Conservation (phyloP, 148 eudicot species). For the Fagopyrum esculentum region DNA sequence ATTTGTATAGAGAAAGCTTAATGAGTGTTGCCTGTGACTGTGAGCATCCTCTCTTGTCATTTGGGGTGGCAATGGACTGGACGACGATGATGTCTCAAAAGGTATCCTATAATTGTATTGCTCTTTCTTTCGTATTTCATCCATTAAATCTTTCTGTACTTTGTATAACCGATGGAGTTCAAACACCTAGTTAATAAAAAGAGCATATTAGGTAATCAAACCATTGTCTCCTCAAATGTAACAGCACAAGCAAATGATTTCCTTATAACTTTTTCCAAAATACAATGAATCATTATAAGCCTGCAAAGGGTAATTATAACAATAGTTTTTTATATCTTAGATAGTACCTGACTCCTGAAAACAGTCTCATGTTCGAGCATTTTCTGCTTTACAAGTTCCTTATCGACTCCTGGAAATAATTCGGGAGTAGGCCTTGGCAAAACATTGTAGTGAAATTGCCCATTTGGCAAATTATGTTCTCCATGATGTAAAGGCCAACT, state of each 20-base stretch:
- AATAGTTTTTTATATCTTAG: no score
- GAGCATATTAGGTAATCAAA: not conserved
- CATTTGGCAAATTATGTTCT: constrained; percentile 42
- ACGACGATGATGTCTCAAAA: constrained; percentile 57
- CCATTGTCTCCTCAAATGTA: not conserved
- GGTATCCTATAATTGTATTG: constrained; percentile 29
- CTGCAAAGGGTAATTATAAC: not conserved
- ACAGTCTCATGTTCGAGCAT: constrained; percentile 85
- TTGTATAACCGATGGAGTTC: constrained; percentile 76
- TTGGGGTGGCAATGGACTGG: constrained; percentile 54
- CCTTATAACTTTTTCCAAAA: not conserved
- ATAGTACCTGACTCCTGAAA: constrained; percentile 71
- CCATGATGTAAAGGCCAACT: constrained; percentile 61
- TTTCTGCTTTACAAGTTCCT: constrained; percentile 63
- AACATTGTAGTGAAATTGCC: constrained; percentile 42
- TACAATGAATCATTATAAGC: not conserved
- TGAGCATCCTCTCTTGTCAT: constrained; percentile 34
- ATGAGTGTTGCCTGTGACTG: constrained; percentile 43
- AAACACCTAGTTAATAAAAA: constrained; percentile 34
- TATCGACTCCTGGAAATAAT: constrained; percentile 41
- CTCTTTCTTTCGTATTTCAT: constrained; percentile 48
- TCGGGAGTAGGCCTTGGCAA: constrained; percentile 30
- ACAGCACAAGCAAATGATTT: not conserved
- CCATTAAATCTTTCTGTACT: constrained; percentile 75
- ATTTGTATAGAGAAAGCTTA: constrained; percentile 35